Base-by-base conservation (phyloP, 345 rosid species). In the Brassica rapa region DNA sequence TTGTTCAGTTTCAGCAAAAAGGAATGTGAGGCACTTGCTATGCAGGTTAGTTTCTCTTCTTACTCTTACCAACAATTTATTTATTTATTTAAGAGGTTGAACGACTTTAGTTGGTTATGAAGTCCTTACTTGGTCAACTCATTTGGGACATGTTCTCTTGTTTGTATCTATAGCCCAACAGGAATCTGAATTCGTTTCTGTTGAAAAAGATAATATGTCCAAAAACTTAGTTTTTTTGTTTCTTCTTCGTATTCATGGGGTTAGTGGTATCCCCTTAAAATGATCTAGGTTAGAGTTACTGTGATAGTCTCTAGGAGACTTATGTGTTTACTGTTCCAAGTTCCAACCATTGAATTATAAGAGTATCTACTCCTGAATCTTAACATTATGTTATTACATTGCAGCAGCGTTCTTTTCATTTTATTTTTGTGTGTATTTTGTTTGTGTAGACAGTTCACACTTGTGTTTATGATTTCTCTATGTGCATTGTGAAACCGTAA, bases 1-100 rank as follows among this genome's bases (percentile, higher is more conserved):
- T 88, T 92, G 83, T 95, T 95, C 87, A 89, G 94, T 84, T 95
- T 95, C 81, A 95, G 99, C 89, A 93, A 95, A 86, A 91, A 95
- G 82, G 99, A 95, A 74, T 95, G 98, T 5, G 99, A 93, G 82
- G 87, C 92, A 83, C 99, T 93, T 65, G 99, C 99, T 5, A 93
- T 91, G 98, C 99, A 95, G 97, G 99, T 91, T 76, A 46, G 76
- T 77, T 78, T 59, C 49, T 6, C 41, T 2, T 73, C 56, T 49
- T 64, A 24, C 30, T 5, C n/a, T 41, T 41, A 43, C 25, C 32
- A 27, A 21, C 60, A 15, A 14, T 19, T 19, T 19, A 19, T 19
- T 19, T 19, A 19, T 19, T 19, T 19, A 19, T 19, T 19, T 19
- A 19, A 19, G 25, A 25, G 32, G 8, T 2, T n/a, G 27, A 51